Evolutionary conservation across 495 filamentous ascomycete genomes (phyloP), one percentile per base, ranked within the genome.

Genomic region (Immersiella caudata): DNA sequence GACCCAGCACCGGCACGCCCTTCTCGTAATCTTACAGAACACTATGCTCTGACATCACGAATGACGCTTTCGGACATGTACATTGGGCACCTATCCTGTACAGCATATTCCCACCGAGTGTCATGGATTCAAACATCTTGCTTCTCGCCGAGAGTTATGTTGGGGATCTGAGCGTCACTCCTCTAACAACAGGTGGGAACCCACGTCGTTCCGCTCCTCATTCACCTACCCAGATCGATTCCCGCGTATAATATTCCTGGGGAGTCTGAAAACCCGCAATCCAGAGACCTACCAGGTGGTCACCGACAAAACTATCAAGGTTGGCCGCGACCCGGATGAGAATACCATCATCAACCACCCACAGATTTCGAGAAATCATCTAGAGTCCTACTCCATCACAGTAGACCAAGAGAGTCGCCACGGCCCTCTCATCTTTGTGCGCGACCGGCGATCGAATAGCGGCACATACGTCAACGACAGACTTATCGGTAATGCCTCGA

Each of bases 321-420:
- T 82, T 58, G 81, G 81, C 6, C 72, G 81, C 56, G 73, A 76
- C 62, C 62, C 40, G 62, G 64, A 71, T 7, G 75, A 75, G 71
- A 80, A 78, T 35, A 70, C 80, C 24, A 73, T 84, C 20, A 68
- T 88, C 27, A 40, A 73, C 0, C 72, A 85, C 62, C 73, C 70
- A 0, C 68, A 73, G 12, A 78, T 90, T 22, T 91, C 88, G 3
- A 86, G 84, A 40, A 77, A 76, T 40, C 88, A 91, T 60, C 73
- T 89, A 16, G 84, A 84, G n/a, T 82, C 91, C 25, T 90, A 89
- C 74, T 85, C 84, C 0, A 77, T 90, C 25, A 68, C 84, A 3
- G 87, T 69, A n/a, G 73, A 79, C 12, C 78, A 82, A 54, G 55
- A 73, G n/a, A 46, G 70, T 0, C 71, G 74, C 4, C 72, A 83